phyloP scores from a whole-genome alignment of 1,284 basidiomycete genomes.

The Erythrobasidium hasegawianum region DNA sequence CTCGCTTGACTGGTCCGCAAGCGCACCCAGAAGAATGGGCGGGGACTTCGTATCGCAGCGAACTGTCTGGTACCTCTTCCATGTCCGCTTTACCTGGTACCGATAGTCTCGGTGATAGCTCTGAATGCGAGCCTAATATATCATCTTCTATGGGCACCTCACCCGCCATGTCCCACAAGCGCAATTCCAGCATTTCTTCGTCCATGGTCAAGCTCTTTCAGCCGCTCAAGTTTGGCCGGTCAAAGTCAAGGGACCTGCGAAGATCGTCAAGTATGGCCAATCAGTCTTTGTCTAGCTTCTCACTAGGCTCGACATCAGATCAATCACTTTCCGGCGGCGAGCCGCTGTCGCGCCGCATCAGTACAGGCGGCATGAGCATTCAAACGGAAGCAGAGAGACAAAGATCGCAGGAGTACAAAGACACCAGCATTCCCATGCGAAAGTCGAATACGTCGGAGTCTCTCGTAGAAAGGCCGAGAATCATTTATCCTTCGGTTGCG shows the following conservation, averaged over 20 bases:
- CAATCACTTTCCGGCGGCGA: constrained; percentile 21
- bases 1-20: not conserved
- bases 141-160: not conserved
- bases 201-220: constrained; percentile 19
- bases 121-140: not conserved
- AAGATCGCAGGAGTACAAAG: constrained; percentile 9
- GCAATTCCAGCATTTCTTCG: constrained; percentile 12
- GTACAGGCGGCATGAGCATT: constrained; percentile 6
- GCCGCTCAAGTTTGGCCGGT: constrained; percentile 29
- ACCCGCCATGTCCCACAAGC: constrained; percentile 12
- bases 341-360: constrained; percentile 20
- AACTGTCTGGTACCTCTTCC: not conserved
- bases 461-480: not conserved
- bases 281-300: constrained; percentile 3
- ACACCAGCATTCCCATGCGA: constrained; percentile 22
- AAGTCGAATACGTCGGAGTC: constrained; percentile 16
- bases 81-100: no score
- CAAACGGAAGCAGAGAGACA: constrained; percentile 1
- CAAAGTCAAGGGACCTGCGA: constrained; percentile 10
- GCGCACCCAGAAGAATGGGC: not conserved
- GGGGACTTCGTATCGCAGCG: not conserved
- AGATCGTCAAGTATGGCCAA: constrained; percentile 3
- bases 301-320: not conserved
- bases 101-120: no score
- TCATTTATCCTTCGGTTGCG: constrained; percentile 24